Percentiles rank a stretch among this genome's conserved stretches.
Conservation (phyloP, 2,329 filamentous ascomycete genomes). For the Diaporthe capsici region DNA sequence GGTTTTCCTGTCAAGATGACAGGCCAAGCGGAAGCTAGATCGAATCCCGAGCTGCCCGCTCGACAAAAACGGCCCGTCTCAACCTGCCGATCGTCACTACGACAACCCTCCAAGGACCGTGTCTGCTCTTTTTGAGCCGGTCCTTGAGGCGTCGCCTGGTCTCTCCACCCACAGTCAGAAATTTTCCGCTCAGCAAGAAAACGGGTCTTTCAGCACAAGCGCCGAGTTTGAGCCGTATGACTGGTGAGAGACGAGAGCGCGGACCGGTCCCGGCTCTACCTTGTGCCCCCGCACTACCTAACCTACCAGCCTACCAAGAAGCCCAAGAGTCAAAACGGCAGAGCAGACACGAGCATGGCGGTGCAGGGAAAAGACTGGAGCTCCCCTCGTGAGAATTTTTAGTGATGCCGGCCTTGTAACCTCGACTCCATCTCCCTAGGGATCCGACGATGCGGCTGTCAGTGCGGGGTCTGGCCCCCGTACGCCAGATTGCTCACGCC, state of each 20-base stretch:
- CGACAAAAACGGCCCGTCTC: constrained; percentile 28
- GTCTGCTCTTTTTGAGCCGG: constrained; percentile 7
- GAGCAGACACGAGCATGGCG: constrained; percentile 26
- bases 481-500: not conserved
- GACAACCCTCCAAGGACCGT: not conserved
- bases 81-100: constrained; percentile 32
- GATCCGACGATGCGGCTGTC: constrained; percentile 29
- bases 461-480: constrained; percentile 24
- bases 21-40: constrained; percentile 19
- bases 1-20: constrained; percentile 24
- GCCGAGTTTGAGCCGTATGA: constrained; percentile 20
- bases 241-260: not conserved
- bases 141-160: not conserved
- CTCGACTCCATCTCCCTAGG: constrained; percentile 11
- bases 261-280: constrained; percentile 9
- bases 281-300: not conserved
- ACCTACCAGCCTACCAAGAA: not conserved
- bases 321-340: not conserved
- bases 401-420: constrained; percentile 15
- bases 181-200: constrained; percentile 24
- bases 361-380: constrained; percentile 26
- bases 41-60: constrained; percentile 30
- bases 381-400: constrained; percentile 17
- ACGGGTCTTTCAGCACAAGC: not conserved
- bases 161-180: constrained; percentile 16